Evolutionary conservation across 1,284 basidiomycete genomes (phyloP), one percentile per base, ranked within the genome.

Genomic region (Pseudozyma sp.): DNA sequence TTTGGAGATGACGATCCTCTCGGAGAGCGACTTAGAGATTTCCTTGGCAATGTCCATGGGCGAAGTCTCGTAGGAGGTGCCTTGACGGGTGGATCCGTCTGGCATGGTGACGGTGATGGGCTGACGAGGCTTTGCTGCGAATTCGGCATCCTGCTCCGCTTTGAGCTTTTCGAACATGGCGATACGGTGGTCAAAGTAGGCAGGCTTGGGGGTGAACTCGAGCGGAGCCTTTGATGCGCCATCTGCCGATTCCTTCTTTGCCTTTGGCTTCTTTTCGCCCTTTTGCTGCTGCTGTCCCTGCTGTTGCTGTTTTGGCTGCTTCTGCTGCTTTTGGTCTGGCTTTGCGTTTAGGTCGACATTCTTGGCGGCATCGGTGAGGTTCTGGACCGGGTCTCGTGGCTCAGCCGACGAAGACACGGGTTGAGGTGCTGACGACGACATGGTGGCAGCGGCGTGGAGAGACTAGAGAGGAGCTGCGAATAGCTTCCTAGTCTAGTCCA

Each of bases 61-160:
- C 67, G 90, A 92, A n/a, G 97, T 98, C 87, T 98, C 93, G 93
- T 93, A 99, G 79, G 93, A 91, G 60, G 87, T 93, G 31, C 89
- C 97, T 75, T 92, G 90, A 59, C 92, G 89, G 77, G 90, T 88
- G 30, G 92, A 91, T 17, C 95, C 94, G 87, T 98, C 93, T 5
- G 90, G 92, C 72, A 99, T 86, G 3, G 93, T 96, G 82, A 99
- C 87, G 8, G 87, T 88, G 79, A 99, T 97, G 55, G 92, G 89
- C 75, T 92, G 89, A 46, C 93, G 89, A 7, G 92, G 90, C 88
- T 95, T 92, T n/a, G 89, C 93, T 92, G 84, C 58, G 6, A 92
- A 90, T 4, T 94, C 88, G 83, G 90, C 90, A 81, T 93, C 92
- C 81, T 96, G 89, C 86, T 97, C 92, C 16, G 88, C 90, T 86